Evolutionary conservation across 108 stramenopile species (phyloP).

Genomic region (Fragilariopsis cylindrus): DNA sequence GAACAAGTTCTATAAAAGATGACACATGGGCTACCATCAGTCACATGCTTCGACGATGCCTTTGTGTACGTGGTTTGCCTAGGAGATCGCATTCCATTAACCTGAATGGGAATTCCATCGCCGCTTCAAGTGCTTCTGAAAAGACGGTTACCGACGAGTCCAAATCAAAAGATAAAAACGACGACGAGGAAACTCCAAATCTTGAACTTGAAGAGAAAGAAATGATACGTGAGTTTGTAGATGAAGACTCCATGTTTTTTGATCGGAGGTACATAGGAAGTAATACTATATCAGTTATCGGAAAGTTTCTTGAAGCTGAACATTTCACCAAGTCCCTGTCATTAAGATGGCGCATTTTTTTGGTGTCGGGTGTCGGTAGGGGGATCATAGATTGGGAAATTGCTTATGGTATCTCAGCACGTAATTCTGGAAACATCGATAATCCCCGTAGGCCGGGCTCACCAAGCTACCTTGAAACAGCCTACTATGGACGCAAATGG

Average conservation of each 20-base stretch:
- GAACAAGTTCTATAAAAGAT: slow-evolving; percentile 50
- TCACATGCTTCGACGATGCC: slow-evolving; percentile 79
- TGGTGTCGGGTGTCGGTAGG: slow-evolving; percentile 66
- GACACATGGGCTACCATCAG: slow-evolving; percentile 84
- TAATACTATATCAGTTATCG: slow-evolving; percentile 78
- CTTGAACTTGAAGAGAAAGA: slow-evolving; percentile 50
- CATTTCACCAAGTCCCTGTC: slow-evolving; percentile 61
- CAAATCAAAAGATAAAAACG: slow-evolving; percentile 27
- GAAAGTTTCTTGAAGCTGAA: slow-evolving; percentile 60
- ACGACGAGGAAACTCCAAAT: slow-evolving; percentile 25
- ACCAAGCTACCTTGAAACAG: slow-evolving; percentile 80
- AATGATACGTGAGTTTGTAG: slow-evolving; percentile 66
- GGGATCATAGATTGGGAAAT: slow-evolving; percentile 78
- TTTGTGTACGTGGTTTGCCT: slow-evolving; percentile 67
- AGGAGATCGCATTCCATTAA: slow-evolving; percentile 6
- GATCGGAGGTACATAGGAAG: slow-evolving; percentile 77
- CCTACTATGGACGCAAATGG: slow-evolving; percentile 69
- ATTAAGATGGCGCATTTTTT: slow-evolving; percentile 74
- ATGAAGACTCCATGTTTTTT: slow-evolving; percentile 68
- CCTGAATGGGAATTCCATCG: neutral
- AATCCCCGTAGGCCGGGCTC: slow-evolving; percentile 23
- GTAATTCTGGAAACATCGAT: slow-evolving; percentile 26
- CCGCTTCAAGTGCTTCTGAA: neutral
- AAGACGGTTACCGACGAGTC: neutral
- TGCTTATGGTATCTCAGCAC: slow-evolving; percentile 55